Percentiles rank a stretch among this genome's conserved stretches.
Conservation (phyloP, 768 basidiomycete species). For the Kwoniella bestiolae region DNA sequence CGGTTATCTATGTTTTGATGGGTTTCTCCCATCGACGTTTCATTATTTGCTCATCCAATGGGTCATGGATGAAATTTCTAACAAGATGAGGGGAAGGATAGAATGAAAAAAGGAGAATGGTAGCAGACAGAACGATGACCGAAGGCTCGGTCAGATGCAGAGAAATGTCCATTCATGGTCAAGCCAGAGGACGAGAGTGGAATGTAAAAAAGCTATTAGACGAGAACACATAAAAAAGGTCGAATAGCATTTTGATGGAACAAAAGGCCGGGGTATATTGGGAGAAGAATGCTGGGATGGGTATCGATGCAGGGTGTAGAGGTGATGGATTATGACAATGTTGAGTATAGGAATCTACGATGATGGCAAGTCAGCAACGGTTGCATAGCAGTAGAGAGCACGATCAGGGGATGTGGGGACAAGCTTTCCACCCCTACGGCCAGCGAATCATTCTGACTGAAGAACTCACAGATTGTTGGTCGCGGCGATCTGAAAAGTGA, state of each 20-base stretch:
- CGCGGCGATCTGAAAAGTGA: constrained; percentile 75
- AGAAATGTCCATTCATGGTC: neutral
- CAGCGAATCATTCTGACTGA: too few species aligned
- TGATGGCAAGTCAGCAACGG: neutral
- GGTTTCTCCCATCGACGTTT: neutral
- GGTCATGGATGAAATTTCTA: constrained; percentile 1
- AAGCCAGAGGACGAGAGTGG: neutral
- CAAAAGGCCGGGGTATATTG: constrained; percentile 3
- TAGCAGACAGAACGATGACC: neutral
- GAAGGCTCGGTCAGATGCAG: neutral
- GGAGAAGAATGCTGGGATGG: constrained; percentile 1
- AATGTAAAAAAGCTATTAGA: neutral
- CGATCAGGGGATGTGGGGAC: too few species aligned
- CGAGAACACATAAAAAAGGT: neutral
- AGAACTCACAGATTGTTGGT: constrained; percentile 89
- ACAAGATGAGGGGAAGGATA: constrained; percentile 4
- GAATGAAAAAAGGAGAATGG: neutral
- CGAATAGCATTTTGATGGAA: neutral
- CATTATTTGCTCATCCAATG: constrained; percentile 3
- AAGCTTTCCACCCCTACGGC: too few species aligned
- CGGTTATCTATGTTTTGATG: neutral
- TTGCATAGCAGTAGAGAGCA: neutral
- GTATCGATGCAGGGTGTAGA: constrained; percentile 2
- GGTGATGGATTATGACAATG: constrained; percentile 41
- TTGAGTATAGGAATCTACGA: constrained; percentile 56